A percentile compares a stretch with the other conserved stretches of the same genome.
Evolutionary conservation across 495 filamentous ascomycete genomes (phyloP).

Genomic region (Daldinia bambusicola): DNA sequence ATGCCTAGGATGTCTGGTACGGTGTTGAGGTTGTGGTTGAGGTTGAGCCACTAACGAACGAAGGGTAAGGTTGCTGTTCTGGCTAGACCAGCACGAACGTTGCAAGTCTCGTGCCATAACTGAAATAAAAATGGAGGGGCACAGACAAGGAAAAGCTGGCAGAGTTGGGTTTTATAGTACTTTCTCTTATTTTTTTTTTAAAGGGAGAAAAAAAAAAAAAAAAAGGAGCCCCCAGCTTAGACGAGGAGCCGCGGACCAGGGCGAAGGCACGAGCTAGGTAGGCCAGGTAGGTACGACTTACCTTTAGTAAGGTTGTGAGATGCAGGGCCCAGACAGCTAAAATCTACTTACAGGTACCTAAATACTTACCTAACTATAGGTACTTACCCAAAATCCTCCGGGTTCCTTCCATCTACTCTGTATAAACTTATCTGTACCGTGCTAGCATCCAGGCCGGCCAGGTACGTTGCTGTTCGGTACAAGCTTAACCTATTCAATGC

Average conservation of each 20-base stretch:
- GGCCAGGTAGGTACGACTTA: conserved; percentile 33
- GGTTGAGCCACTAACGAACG: conserved; percentile 42
- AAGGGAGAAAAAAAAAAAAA: conserved; percentile 44
- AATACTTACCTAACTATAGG: conserved; percentile 4
- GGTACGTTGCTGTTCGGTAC: conserved; percentile 18
- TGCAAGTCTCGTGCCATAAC: conserved; percentile 59
- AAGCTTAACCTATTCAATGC: no score
- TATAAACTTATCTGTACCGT: conserved; percentile 22
- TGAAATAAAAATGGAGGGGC: conserved; percentile 52
- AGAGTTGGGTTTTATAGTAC: conserved; percentile 60
- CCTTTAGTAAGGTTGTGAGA: conserved; percentile 44
- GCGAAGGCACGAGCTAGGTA: conserved; percentile 42
- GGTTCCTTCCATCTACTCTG: conserved; percentile 7
- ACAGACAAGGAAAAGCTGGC: conserved; percentile 49
- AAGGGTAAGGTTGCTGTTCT: conserved; percentile 47
- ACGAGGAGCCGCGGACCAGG: conserved; percentile 45
- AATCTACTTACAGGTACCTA: conserved; percentile 39
- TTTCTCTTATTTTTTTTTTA: conserved; percentile 30
- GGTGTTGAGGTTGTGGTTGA: conserved; percentile 41
- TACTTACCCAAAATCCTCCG: not conserved
- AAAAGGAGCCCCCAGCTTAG: conserved; percentile 42
- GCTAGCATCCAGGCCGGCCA: conserved; percentile 8
- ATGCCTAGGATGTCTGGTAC: conserved; percentile 12
- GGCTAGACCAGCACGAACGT: conserved; percentile 52
- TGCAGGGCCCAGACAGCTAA: conserved; percentile 32